A percentile compares a stretch with the other conserved stretches of the same genome.
Conservation (phyloP, 495 filamentous ascomycete species). For the Hyphodiscus hymeniophilus region DNA sequence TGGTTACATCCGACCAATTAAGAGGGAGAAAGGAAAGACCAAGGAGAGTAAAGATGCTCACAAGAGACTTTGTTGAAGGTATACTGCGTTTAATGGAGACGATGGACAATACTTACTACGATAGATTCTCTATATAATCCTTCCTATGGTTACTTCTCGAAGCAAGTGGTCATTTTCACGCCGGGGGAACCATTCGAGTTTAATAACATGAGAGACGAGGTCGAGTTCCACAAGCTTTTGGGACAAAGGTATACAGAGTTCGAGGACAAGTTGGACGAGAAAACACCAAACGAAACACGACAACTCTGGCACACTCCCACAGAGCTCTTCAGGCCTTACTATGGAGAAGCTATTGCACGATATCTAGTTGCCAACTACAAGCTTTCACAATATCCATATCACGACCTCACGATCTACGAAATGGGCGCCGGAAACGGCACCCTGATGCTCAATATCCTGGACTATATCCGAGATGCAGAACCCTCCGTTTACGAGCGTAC, state of each 20-base stretch:
- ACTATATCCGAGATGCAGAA: conserved; percentile 87
- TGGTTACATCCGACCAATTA: conserved; percentile 74
- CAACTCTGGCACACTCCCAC: conserved; percentile 99
- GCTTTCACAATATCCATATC: conserved; percentile 85
- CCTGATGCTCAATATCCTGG: conserved; percentile 94
- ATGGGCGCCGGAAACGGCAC: conserved; percentile 97
- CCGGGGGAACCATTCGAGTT: conserved; percentile 93
- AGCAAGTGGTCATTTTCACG: conserved; percentile 92
- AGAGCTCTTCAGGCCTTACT: conserved; percentile 92
- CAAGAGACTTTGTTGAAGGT: conserved; percentile 97
- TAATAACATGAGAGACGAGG: conserved; percentile 67
- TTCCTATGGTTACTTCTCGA: conserved; percentile 95
- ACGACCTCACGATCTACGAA: conserved; percentile 97
- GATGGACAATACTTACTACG: conserved; percentile 3
- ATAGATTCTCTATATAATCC: conserved; percentile 95
- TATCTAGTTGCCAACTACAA: conserved; percentile 96
- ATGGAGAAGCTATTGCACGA: conserved; percentile 90
- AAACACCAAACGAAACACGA: conserved; percentile 58
- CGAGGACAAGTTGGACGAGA: conserved; percentile 76
- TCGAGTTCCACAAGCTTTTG: conserved; percentile 68
- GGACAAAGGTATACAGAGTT: conserved; percentile 78
- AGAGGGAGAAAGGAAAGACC: conserved; percentile 66
- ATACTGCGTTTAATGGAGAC: conserved; percentile 12
- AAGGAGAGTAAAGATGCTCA: conserved; percentile 87
- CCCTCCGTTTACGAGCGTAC: conserved; percentile 91